phyloP scores from a whole-genome alignment of 345 rosid species.

The rapeseed (Brassica napus) region Da-Ae NC_063446.1:3315001-3315500 shows the following conservation, averaged over 20 bases:
- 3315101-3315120: conserved; percentile 91
- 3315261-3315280: conserved; percentile 86
- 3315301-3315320: conserved; percentile 90
- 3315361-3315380: conserved; percentile 94
- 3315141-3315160: conserved; percentile 87
- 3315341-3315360: conserved; percentile 89
- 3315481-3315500: conserved; percentile 92
- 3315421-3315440: conserved; percentile 90
- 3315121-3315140: conserved; percentile 80
- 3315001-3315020: conserved; percentile 88
- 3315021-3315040: conserved; percentile 91
- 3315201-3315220: conserved; percentile 91
- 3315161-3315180: conserved; percentile 95
- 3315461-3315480: conserved; percentile 68
- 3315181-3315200: conserved; percentile 99
- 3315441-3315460: conserved; percentile 77
- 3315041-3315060: conserved; percentile 79
- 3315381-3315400: conserved; percentile 82
- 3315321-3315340: conserved; percentile 96
- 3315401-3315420: conserved; percentile 84
- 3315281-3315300: conserved; percentile 82
- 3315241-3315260: conserved; percentile 87
- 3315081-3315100: conserved; percentile 77
- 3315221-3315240: conserved; percentile 97
- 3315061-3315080: conserved; percentile 89